Evolutionary conservation across 306 rosid genomes (phyloP).

Genomic region (Cucumis sativus): Cucumber_9930_V3 NC_026660.2:9636001-9636500

Average conservation of each 20-base stretch:
- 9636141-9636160: conserved; percentile 40
- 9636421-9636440: conserved; percentile 30
- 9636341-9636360: conserved; percentile 70
- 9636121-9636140: conserved; percentile 28
- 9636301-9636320: conserved; percentile 75
- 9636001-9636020: conserved; percentile 46
- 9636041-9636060: conserved; percentile 37
- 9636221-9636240: conserved; percentile 58
- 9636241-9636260: conserved; percentile 33
- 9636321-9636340: conserved; percentile 83
- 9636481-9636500: conserved; percentile 28
- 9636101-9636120: conserved; percentile 36
- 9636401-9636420: conserved; percentile 20
- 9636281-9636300: conserved; percentile 53
- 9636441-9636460: conserved; percentile 31
- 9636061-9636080: conserved; percentile 32
- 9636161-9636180: conserved; percentile 34
- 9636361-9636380: conserved; percentile 43
- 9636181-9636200: conserved; percentile 60
- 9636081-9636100: conserved; percentile 36
- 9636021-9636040: conserved; percentile 29
- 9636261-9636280: conserved; percentile 31
- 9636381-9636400: conserved; percentile 26
- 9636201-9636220: conserved; percentile 46
- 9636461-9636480: conserved; percentile 45